phyloP scores from a whole-genome alignment of 257 asterid species.

The Solanum chaucha region DNA sequence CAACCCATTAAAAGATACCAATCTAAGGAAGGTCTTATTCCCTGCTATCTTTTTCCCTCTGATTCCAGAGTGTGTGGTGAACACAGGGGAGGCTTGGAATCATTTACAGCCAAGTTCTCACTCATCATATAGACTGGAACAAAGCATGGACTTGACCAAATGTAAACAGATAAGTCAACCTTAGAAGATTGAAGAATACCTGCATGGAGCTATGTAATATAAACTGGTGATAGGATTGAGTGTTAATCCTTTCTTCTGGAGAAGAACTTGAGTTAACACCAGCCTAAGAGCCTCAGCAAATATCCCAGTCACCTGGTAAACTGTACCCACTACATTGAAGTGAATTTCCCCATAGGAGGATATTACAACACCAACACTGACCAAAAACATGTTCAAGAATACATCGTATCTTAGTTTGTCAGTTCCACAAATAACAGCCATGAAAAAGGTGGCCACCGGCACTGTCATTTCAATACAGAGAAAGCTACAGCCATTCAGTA shows the following conservation, averaged over 20 bases:
- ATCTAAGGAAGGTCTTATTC: background rate
- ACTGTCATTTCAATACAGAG: conserved; percentile 34
- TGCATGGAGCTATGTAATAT: conserved; percentile 99
- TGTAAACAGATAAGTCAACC: background rate
- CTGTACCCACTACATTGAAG: conserved; percentile 89
- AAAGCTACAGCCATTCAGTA: background rate
- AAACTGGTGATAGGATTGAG: conserved; percentile 94
- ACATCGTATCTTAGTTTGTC: conserved; percentile 85
- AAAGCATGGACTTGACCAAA: background rate
- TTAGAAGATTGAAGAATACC: conserved; percentile 37
- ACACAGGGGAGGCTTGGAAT: background rate
- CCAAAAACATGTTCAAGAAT: conserved; percentile 83
- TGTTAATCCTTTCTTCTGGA: conserved; percentile 87
- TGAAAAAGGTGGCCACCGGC: conserved; percentile 95
- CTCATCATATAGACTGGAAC: background rate
- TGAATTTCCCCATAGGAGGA: conserved; percentile 98
- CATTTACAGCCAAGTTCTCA: background rate
- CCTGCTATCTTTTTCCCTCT: background rate
- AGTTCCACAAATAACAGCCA: conserved; percentile 93
- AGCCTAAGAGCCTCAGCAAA: conserved; percentile 94
- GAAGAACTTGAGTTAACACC: conserved; percentile 95
- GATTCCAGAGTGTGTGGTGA: background rate
- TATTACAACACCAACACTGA: conserved; percentile 88
- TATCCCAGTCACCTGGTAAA: conserved; percentile 96
- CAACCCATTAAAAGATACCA: background rate